Evolutionary conservation across 768 basidiomycete genomes (phyloP), one percentile per base, ranked within the genome.

Genomic region (Trametes maxima): DNA sequence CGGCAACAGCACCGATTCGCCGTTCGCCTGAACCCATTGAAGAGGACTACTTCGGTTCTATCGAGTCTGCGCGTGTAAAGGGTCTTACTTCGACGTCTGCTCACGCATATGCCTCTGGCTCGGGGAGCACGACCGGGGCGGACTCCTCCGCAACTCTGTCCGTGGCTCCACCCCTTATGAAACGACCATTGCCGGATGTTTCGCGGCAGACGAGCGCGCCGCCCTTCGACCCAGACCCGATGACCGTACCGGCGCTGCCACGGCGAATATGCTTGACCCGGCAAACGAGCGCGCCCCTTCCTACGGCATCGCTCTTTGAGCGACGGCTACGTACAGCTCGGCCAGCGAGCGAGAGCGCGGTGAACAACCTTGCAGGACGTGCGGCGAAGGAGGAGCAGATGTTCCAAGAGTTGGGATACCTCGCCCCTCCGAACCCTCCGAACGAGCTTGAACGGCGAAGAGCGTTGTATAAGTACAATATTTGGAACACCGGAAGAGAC

Each of bases 391-490:
- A 89, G 69, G 88, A 87, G 64, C 83, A 86, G 50, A 83, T 84
- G 78, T 91, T 83, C 65, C 68, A 68, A 46, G 85, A 85, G 54
- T 74, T 84, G 60, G 88, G 84, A 17, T 92, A 89, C 68, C 79
- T 98, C 17, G 81, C 83, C 19, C 89, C 95, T 33, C 95, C 95
- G 2, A 81, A 87, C 64, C 93, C 95, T 5, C 88, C 90, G 2
- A 86, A 95, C 65, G 95, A 98, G 73, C 73, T 85, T 25, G 90
- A 92, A 51, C 82, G 95, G 28, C 78, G 92, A 37, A 80, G 91
- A 47, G 95, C 95, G 7, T 74, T 98, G 66, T 92, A 95, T 76
- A 92, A 90, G 88, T 91, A 67, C 40, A 94, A 94, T 67, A 90
- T 97, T 50, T 88, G 93, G 83, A 85, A 91, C 64, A 95, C 94